Base-by-base conservation (phyloP, 1,139 yeast genomes). In the Taiozyma sp. region DNA sequence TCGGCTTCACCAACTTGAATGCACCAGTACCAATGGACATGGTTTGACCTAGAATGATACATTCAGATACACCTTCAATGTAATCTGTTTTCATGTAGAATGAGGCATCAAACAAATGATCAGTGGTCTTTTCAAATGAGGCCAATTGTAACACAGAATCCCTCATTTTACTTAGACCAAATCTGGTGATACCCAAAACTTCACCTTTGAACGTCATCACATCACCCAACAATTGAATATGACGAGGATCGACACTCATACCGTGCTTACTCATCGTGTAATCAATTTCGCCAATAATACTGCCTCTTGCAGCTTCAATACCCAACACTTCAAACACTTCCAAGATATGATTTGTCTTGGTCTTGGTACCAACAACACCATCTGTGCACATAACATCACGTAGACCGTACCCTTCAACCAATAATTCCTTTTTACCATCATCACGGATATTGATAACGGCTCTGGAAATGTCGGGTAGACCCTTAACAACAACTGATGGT, bases 221-320 rank as follows among this genome's bases (percentile, higher is more conserved):
- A 69, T 95, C 99, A 57, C 99, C 99, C 57, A 95, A 74, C 49
- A 95, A 75, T 73, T 93, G 99, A 68, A 95, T 91, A 72, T 95
- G 99, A 76, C 99, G 96, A 57, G 99, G 99, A 76, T 95, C 99
- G 52, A 95, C 98, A 69, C 96, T 89, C 99, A 95, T 95, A 71
- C 99, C 99, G 76, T 95, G 99, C 70, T 91, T 90, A 70, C 96
- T 85, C 99, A 95, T 95, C 51, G 99, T 95, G 65, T 92, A 91
- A 68, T 90, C 96, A 68, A 95, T 93, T 74, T 95, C 99, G 58
- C 84, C 84, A 65, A 93, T 87, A 67, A 95, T 95, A 59, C 96
- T 85, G 0, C 91, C 76, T 69, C 99, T 80, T 1, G 99, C 99
- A 1, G 99, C 99, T 69, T 95, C 99, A 59, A 95, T 95, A 65